Conservation (phyloP, 345 rosid genomes). For the Syzygium grande region DNA sequence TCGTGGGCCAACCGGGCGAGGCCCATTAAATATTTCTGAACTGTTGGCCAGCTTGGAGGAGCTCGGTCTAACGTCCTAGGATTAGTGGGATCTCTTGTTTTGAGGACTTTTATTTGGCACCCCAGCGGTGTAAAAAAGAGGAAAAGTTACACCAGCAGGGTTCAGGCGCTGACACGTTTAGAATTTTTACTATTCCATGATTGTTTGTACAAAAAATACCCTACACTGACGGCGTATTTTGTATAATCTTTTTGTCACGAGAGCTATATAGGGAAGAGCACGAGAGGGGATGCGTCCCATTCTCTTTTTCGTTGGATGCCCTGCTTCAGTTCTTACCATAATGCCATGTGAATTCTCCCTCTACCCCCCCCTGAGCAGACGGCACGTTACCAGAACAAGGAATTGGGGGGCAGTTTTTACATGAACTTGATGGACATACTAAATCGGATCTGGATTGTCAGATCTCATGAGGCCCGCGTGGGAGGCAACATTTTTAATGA, state of each 20-base stretch:
- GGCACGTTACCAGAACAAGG: background rate
- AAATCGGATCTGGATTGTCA: background rate
- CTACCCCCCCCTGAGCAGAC: background rate
- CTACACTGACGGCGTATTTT: background rate
- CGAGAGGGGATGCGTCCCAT: background rate
- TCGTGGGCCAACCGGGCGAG: background rate
- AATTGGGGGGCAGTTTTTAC: background rate
- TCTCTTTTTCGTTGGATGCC: background rate
- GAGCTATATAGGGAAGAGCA: background rate
- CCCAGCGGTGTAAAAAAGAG: too few relatives aligned
- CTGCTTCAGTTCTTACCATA: background rate
- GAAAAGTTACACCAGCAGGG: background rate
- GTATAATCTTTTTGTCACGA: background rate
- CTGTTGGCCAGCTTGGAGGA: background rate
- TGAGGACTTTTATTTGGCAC: background rate
- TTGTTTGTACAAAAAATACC: background rate
- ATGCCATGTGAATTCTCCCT: background rate
- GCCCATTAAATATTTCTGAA: background rate
- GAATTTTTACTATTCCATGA: background rate
- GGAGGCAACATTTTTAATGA: background rate
- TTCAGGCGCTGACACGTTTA: background rate
- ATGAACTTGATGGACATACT: background rate
- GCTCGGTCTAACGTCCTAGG: background rate
- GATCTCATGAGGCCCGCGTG: background rate
- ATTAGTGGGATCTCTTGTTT: background rate